Evolutionary conservation across 2,329 filamentous ascomycete genomes (phyloP).

Genomic region (Alternaria brassicicola): DNA sequence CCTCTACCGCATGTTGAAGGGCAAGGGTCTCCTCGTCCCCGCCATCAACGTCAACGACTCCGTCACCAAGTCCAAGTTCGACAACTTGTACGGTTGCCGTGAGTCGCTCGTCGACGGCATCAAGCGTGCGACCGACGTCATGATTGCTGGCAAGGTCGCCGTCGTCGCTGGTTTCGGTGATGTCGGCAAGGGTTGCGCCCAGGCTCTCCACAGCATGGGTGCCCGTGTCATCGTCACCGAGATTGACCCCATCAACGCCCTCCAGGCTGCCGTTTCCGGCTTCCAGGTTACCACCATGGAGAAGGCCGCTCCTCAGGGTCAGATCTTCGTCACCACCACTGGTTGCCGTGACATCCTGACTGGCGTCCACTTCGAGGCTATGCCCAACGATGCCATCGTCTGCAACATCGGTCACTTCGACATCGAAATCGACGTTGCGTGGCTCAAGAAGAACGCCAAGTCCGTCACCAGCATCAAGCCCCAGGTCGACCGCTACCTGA

Average conservation of each 20-base stretch:
- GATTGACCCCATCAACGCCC: slow-evolving; percentile 98
- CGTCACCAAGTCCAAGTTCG: slow-evolving; percentile 99
- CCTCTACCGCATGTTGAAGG: slow-evolving; percentile 94
- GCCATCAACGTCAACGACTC: slow-evolving; percentile 99
- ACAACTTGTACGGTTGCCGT: slow-evolving; percentile 99
- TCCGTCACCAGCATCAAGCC: slow-evolving; percentile 99
- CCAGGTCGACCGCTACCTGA: slow-evolving; percentile 97
- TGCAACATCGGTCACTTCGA: slow-evolving; percentile 99
- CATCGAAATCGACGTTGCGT: slow-evolving; percentile 99
- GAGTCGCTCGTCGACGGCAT: slow-evolving; percentile 99
- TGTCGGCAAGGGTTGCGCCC: slow-evolving; percentile 97
- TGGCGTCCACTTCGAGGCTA: slow-evolving; percentile 88
- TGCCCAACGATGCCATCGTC: slow-evolving; percentile 97
- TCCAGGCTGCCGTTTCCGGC: slow-evolving; percentile 96
- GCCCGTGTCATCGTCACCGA: slow-evolving; percentile 95
- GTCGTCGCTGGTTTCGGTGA: slow-evolving; percentile 98
- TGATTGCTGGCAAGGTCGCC: slow-evolving; percentile 99
- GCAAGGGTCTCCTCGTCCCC: slow-evolving; percentile 80
- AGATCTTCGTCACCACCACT: slow-evolving; percentile 99
- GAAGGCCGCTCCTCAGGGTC: slow-evolving; percentile 83
- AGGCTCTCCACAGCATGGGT: slow-evolving; percentile 96
- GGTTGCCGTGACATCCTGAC: slow-evolving; percentile 98
- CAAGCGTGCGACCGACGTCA: slow-evolving; percentile 99
- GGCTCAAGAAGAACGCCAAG: slow-evolving; percentile 96
- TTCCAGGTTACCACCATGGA: slow-evolving; percentile 99